These are phyloP conservation scores for Pseudomicrostroma phylloplanum DNA, from an alignment of 1,284 basidiomycete genomes.

Conservation along the genomic window DNA sequence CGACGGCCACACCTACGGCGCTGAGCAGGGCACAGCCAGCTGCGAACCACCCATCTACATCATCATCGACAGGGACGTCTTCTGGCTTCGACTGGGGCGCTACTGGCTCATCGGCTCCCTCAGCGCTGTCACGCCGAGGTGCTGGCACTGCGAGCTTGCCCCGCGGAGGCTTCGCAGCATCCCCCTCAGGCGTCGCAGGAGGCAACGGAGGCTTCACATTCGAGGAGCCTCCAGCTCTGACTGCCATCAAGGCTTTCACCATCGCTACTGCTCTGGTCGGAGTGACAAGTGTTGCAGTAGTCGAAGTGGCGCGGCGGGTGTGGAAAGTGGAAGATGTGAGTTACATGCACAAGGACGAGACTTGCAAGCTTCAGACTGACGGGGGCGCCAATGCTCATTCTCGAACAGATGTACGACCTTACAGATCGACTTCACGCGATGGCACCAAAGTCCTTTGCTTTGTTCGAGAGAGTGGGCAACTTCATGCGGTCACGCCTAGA, in stretches of 20 bases:
- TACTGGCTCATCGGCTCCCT: neutral
- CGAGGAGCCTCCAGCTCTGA: slow-evolving; percentile 2
- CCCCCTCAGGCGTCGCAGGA: neutral
- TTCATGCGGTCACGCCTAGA: neutral
- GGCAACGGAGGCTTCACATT: neutral
- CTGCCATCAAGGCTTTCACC: slow-evolving; percentile 3
- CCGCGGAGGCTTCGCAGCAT: too few relatives aligned
- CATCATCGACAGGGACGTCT: neutral
- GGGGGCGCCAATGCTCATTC: neutral
- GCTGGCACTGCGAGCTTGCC: neutral
- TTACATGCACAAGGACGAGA: neutral
- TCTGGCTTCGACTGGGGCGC: neutral
- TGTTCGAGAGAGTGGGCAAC: neutral
- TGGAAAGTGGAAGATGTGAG: slow-evolving; percentile 3
- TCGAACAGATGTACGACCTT: slow-evolving; percentile 3
- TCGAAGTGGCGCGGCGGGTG: slow-evolving; percentile 1
- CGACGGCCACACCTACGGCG: neutral
- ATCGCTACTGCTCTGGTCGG: neutral
- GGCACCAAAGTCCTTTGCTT: neutral
- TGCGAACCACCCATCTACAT: too few relatives aligned
- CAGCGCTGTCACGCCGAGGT: neutral
- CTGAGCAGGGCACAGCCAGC: neutral
- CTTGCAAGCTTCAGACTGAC: neutral
- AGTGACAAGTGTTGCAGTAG: neutral
- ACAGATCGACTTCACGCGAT: neutral